These are phyloP conservation scores for Beauveria pseudobassiana DNA, from an alignment of 2,329 filamentous ascomycete genomes.

Conservation along the genomic window DNA sequence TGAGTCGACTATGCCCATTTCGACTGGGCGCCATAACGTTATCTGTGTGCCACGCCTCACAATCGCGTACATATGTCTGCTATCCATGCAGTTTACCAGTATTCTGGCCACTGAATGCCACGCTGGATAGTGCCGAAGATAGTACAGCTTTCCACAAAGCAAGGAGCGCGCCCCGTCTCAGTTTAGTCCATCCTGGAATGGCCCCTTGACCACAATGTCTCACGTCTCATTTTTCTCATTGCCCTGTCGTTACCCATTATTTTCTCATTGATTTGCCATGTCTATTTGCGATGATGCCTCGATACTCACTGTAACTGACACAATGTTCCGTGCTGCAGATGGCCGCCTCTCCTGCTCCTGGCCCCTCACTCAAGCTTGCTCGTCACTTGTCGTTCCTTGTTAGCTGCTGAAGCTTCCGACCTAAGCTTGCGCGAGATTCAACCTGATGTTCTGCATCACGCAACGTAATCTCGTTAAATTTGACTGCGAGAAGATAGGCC, in stretches of 20 bases:
- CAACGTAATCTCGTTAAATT: not conserved
- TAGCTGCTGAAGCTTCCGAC: not conserved
- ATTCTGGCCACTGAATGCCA: not conserved
- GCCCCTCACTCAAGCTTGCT: not conserved
- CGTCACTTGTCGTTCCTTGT: not conserved
- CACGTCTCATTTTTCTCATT: constrained; percentile 1
- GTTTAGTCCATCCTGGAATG: constrained; percentile 3
- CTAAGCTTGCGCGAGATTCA: not conserved
- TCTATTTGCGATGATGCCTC: not conserved
- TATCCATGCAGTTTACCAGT: not conserved
- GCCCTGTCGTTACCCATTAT: not conserved
- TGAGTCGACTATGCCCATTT: not conserved
- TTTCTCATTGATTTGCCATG: not conserved
- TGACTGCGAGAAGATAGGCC: not conserved
- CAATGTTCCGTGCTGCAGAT: not conserved
- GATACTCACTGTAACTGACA: not conserved
- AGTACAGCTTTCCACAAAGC: not conserved
- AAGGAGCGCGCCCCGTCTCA: not conserved
- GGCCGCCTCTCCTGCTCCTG: not conserved
- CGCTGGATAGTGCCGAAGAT: not conserved
- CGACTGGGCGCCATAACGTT: not conserved
- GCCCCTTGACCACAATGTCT: not conserved
- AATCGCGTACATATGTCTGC: not conserved
- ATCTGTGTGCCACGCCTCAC: not conserved
- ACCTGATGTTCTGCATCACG: not conserved